Evolutionary conservation across 2,329 filamentous ascomycete genomes (phyloP), one percentile per base, ranked within the genome.

Genomic region (Trichoderma breve): DNA sequence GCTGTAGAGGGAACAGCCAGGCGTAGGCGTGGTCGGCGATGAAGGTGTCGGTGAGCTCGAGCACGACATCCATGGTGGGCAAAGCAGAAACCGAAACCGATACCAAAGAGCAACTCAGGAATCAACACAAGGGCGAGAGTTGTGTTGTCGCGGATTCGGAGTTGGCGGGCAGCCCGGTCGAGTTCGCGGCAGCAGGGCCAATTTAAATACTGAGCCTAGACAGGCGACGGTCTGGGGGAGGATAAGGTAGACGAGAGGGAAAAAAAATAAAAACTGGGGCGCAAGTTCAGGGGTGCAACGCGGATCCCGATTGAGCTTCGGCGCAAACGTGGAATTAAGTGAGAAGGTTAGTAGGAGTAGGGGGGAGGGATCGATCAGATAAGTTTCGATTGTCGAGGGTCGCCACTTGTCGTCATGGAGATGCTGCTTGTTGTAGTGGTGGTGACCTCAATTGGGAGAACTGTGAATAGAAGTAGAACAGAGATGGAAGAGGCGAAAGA

Each of bases 21-120:
- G 94, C 91, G 80, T 97, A 98, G 72, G 92, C 77, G 76, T 91
- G 89, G 83, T 98, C 95, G 82, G 92, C 92, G 74, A 95, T 78
- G 78, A 92, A 93, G 77, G 91, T 93, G 83, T 98, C 95, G 82
- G 89, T 88, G 73, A 95, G 77, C 83, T 98, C 95, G 75, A 98
- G 91, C 60, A 96, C 90, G 83, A 98, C 90, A 86, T 98, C 95
- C 95, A 98, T 98, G 82, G 80, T 85, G 84, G 74, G 43, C 43
- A 53, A 36, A 39, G 36, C 30, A 57, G 51, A 11, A 15, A 8
- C 30, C 8, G 21, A 39, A 28, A 39, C 34, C 7, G 39, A n/a
- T n/a, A n/a, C n/a, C n/a, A n/a, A n/a, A n/a, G n/a, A 43, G 3
- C 39, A 43, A 15, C 34, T 36, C 34, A 14, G 15, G 3, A 21